Evolutionary conservation across 2,329 filamentous ascomycete species (phyloP), one percentile per base, ranked within the genome.

Genomic region (Monosporascus cannonballus): DNA sequence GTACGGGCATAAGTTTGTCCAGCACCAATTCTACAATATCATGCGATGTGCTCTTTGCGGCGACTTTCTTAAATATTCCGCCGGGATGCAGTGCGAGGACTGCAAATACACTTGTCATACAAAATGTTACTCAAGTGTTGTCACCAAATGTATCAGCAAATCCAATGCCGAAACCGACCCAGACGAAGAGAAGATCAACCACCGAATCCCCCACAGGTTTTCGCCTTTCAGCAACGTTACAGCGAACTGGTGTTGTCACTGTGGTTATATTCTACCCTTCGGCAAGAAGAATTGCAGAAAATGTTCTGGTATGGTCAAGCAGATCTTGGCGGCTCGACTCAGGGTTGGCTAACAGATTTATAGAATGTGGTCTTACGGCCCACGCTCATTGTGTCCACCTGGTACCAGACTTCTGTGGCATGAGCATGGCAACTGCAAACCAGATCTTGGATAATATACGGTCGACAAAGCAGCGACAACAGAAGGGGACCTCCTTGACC

Each of bases 41-140:
- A 99, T 99, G 94, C 93, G 94, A 57, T 99, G 94, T 73, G 94
- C 94, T 15, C 84, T 97, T 37, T 99, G 94, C 69, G 94, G 92
- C 55, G 94, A 99, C 61, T 97, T 99, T 67, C 86, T 99, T 73
- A 99, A 97, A 69, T 97, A 97, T 69, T 95, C 93, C 48, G 90
- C 94, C 22, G 94, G 94, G 56, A 99, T 99, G 93, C 94, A 99
- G 74, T 99, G 94, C 72, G 89, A 95, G 59, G 94, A 99, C 73
- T 99, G 94, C 87, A 97, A 97, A 74, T 97, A 97, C 74, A 97
- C 93, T 39, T 99, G 94, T 73, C 94, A 99, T 72, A 93, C 90
- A 64, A 96, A 97, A 73, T 99, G 94, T 70, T 99, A 97, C 71
- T 76, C 84, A 17, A 96, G 92, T 70, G 94, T 99, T 47, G 94